Evolutionary conservation across 768 basidiomycete species (phyloP), one percentile per base, ranked within the genome.

Genomic region (Mrakia blollopis): DNA sequence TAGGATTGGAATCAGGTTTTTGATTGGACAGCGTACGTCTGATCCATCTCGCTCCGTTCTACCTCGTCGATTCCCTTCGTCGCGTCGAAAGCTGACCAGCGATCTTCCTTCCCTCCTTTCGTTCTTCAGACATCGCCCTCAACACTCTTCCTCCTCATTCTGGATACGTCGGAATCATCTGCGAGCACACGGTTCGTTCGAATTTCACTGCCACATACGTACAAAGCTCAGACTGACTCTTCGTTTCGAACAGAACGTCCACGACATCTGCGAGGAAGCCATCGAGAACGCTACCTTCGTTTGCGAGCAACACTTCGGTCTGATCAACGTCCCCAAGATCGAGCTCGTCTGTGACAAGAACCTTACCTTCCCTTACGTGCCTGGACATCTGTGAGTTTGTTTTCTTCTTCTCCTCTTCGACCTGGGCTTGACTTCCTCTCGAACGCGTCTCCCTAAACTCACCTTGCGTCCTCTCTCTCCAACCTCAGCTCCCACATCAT

Each of bases 211-310:
- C 18, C 9, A 25, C 3, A 9, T 3, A n/a, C 7, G 16, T 39
- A 35, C n/a, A 4, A n/a, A 41, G 21, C 37, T 68, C 28, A n/a
- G 37, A 25, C 37, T 69, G 21, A 47, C 23, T 47, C 21, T 70
- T 18, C n/a, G 71, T 16, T 18, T 10, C 35, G n/a, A 10, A 50
- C 81, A 92, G 89, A 98, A 94, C 83, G 90, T 99, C 0, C 94
- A 94, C 81, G 94, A 98, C 81, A 97, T 98, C 79, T 91, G 96
- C n/a, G 91, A 93, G 81, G 97, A 99, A 86, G 92, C 96, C 0
- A 98, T 98, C 80, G 96, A 99, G 83, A 98, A 99, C 83, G 94
- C 97, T 9, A 89, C 85, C 47, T 87, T 86, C 77, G 86, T 87
- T 23, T 97, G 95, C 85, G 95, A 97, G 85, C 95, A 98, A 81